Percentiles rank a stretch among this genome's conserved stretches.
phyloP scores from a whole-genome alignment of 179 eudicot species.

The Drosera spatulata region DNA sequence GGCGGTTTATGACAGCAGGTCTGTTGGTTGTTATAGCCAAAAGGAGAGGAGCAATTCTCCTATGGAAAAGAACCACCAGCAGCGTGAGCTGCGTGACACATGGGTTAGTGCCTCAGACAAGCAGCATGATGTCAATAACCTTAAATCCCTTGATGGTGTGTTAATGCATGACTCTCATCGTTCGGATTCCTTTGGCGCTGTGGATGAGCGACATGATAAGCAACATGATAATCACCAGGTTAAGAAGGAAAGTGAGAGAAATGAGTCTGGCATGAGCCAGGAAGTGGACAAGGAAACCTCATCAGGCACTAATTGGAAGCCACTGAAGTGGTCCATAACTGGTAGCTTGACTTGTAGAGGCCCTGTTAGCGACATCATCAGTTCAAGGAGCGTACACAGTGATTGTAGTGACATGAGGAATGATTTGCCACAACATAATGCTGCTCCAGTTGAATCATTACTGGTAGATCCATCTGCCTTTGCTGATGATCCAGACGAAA shows the following conservation, averaged over 20 bases:
- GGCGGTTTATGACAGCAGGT: no score
- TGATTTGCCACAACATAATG: conserved; percentile 32
- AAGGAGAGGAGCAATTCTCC: conserved; percentile 49
- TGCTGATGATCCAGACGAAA: conserved; percentile 40
- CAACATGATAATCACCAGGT: conserved; percentile 34
- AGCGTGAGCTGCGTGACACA: conserved; percentile 12
- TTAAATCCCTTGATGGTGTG: conserved; percentile 34
- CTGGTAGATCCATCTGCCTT: conserved; percentile 46
- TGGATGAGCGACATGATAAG: conserved; percentile 28
- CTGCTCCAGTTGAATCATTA: conserved; percentile 42
- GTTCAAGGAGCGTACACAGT: conserved; percentile 52
- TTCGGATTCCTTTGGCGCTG: conserved; percentile 28
- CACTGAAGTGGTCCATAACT: conserved; percentile 76
- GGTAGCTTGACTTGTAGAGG: conserved; percentile 71
- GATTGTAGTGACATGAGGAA: conserved; percentile 35
- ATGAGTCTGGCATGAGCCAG: conserved; percentile 26
- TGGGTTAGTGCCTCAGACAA: conserved; percentile 33
- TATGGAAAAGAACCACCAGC: conserved; percentile 33
- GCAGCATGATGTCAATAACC: conserved; percentile 21
- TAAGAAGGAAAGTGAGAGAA: conserved; percentile 32
- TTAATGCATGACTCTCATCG: conserved; percentile 33
- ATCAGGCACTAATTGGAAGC: conserved; percentile 64
- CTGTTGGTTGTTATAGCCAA: conserved; percentile 28
- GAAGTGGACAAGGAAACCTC: conserved; percentile 43
- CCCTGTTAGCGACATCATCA: conserved; percentile 59